Percentiles rank a stretch among this genome's conserved stretches.
These are phyloP conservation scores for Coniochaeta ligniaria DNA, from an alignment of 2,329 filamentous ascomycete species.

Conservation along the genomic window DNA sequence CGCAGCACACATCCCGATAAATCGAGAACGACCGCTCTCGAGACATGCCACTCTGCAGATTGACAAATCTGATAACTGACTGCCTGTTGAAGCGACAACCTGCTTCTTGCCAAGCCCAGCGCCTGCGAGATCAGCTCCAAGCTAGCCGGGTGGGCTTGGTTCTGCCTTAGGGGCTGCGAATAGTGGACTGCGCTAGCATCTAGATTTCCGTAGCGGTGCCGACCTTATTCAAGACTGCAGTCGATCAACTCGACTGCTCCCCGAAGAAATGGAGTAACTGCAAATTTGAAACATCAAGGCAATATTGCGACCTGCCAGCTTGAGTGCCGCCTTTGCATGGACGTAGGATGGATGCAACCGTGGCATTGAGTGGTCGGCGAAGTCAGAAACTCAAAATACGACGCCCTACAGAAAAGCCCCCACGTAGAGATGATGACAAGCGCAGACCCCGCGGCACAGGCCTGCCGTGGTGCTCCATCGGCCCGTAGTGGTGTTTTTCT, in stretches of 20 bases:
- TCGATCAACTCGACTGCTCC: no score
- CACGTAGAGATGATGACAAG: background rate
- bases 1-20: no score
- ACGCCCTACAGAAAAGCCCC: background rate
- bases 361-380: background rate
- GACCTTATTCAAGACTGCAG: background rate
- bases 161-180: background rate
- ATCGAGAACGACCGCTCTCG: no score
- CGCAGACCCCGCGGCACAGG: background rate
- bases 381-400: background rate
- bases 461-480: background rate
- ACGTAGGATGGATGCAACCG: background rate
- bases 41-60: background rate
- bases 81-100: background rate
- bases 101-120: background rate
- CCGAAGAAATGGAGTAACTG: background rate
- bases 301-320: background rate
- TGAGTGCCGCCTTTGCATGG: background rate
- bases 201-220: background rate
- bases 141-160: background rate
- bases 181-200: background rate
- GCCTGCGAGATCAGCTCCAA: background rate
- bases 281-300: background rate
- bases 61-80: background rate
- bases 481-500: background rate